Percentiles rank a stretch among this genome's conserved stretches.
phyloP scores from a whole-genome alignment of 1,139 yeast genomes.

The Hemisphaericaspora xylanilytica region DNA sequence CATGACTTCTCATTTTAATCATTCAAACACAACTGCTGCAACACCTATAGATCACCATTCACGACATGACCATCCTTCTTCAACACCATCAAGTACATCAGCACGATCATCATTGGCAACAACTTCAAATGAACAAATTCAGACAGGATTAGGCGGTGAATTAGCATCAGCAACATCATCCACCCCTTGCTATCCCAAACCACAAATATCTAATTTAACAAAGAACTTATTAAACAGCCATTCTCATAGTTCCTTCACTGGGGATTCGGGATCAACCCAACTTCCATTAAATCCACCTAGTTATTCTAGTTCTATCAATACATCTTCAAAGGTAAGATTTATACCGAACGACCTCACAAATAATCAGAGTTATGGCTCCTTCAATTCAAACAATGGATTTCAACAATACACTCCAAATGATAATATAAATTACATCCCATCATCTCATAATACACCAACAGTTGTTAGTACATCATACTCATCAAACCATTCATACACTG shows the following conservation, averaged over 20 bases:
- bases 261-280: slow-evolving; percentile 5
- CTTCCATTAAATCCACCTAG: slow-evolving; percentile 9
- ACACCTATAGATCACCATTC: slow-evolving; percentile 5
- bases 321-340: slow-evolving; percentile 1
- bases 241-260: not conserved
- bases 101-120: not conserved
- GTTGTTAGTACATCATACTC: slow-evolving; percentile 50
- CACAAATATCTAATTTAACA: slow-evolving; percentile 39
- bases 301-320: slow-evolving; percentile 6
- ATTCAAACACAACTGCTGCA: slow-evolving; percentile 1
- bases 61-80: slow-evolving; percentile 5
- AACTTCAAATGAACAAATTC: not conserved
- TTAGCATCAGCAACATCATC: slow-evolving; percentile 4
- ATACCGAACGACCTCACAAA: slow-evolving; percentile 8
- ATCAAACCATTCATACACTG: slow-evolving; percentile 42
- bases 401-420: slow-evolving; percentile 17
- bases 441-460: slow-evolving; percentile 55
- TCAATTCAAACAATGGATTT: slow-evolving; percentile 3
- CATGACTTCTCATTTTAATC: slow-evolving; percentile 5
- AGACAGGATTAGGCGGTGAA: not conserved
- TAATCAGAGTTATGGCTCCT: not conserved
- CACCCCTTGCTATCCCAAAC: slow-evolving; percentile 11
- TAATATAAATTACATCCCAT: slow-evolving; percentile 39
- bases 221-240: slow-evolving; percentile 25
- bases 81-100: not conserved